Evolutionary conservation across 2,329 filamentous ascomycete species (phyloP).

Genomic region (Aspergillus piperis): DNA sequence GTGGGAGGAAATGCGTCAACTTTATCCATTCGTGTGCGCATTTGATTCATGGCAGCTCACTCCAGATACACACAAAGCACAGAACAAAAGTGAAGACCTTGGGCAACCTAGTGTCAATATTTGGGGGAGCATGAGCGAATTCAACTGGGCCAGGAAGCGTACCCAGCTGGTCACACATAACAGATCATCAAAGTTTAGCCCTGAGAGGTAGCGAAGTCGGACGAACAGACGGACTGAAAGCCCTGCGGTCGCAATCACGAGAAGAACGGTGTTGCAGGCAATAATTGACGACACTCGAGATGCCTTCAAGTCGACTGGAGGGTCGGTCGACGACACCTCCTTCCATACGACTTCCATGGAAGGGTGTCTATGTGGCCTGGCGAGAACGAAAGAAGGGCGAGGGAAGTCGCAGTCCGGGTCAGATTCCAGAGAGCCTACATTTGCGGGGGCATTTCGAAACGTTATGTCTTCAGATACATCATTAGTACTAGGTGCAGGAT

Average conservation of each 20-base stretch:
- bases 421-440: not conserved
- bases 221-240: conserved; percentile 3
- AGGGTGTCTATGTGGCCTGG: not conserved
- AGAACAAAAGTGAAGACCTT: not conserved
- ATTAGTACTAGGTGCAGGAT: not conserved
- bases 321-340: not conserved
- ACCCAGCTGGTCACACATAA: not conserved
- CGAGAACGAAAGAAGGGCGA: not conserved
- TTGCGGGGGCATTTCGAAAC: not conserved
- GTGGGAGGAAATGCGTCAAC: not conserved
- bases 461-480: not conserved
- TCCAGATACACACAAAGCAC: conserved; percentile 3
- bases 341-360: not conserved
- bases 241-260: not conserved
- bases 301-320: not conserved
- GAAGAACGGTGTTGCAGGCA: not conserved
- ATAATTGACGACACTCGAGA: conserved; percentile 2
- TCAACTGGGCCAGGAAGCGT: not conserved
- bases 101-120: not conserved
- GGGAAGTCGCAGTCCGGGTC: not conserved
- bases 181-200: not conserved
- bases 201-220: conserved; percentile 3
- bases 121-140: not conserved
- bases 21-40: not conserved
- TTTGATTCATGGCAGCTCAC: not conserved